Base-by-base conservation (phyloP, 305 asterid species). In the Nicotiana rustica region DNA sequence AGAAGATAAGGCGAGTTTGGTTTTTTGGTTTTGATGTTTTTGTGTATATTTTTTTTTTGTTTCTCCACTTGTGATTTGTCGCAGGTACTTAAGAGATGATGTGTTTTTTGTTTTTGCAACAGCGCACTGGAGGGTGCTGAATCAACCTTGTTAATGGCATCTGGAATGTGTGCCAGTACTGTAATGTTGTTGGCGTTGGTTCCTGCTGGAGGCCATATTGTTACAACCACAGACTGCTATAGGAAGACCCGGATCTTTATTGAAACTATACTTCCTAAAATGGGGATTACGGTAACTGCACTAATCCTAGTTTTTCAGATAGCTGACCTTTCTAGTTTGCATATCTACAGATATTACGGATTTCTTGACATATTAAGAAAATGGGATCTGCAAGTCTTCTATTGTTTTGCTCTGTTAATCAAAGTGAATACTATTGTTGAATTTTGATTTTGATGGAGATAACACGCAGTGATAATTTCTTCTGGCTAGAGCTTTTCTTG, bases 71-170 rank as follows among this genome's bases (percentile, higher is more conserved):
- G 55, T 75, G 6, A 18, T 61, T 57, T 56, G 75, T 77, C 76
- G 49, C 81, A 13, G 71, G 81, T 84, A 69, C 73, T 35, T 44
- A 67, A 25, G 64, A 14, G 67, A 59, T 56, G 68, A 81, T 29
- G 57, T 67, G 67, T 75, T 55, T 29, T 77, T 81, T 81, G 73
- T 83, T 31, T 83, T 75, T 82, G 52, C 70, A 84, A 87, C 93
- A 96, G 98, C 90, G 99, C 99, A 17, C 95, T 96, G 86, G 99
- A 96, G 90, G 98, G 99, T 67, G 98, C 98, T 84, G 98, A 95
- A 82, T 86, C 97, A 78, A 96, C 99, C 83, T 84, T 96, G 83
- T 55, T 96, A 83, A 38, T 92, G 92, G 97, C 99, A 71, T 96
- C 99, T 88, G 99, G 99, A 86, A 96, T 96, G 98, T 95, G 98